Evolutionary conservation across 1,139 yeast species (phyloP), one percentile per base, ranked within the genome.

Genomic region (Nakaseomyces kungkrabaensis): DNA sequence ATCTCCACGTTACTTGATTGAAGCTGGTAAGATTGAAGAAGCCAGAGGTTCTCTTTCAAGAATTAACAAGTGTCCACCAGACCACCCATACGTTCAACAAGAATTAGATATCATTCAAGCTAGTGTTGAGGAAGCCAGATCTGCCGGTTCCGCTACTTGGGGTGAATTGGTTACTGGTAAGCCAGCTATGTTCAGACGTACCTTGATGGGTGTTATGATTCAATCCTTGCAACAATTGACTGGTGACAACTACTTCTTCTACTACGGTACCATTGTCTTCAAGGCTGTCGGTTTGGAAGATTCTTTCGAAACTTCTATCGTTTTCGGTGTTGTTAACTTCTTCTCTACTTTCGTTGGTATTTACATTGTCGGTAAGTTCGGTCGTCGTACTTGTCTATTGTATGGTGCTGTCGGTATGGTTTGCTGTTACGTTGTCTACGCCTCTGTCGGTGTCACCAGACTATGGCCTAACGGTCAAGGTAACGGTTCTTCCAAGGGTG

Each of bases 171-270:
- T 81, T 60, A 74, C 77, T 48, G 87, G 87, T 68, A 75, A 78
- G 66, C 88, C 67, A 52, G 60, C 60, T 45, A 61, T 65, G 46
- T 68, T 81, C 59, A 75, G 74, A 69, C 75, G 92, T 71, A 74
- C 82, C 25, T 36, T 79, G 29, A 71, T 79, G 62, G 92, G 92
- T 63, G 68, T 81, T 51, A 62, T 79, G 68, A 67, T 83, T 56
- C 84, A 81, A 73, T 73, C 82, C 34, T 69, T 83, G 60, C 90
- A 83, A 70, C 90, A 83, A 69, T 75, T 83, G 58, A 79, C 86
- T 54, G 92, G 90, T 75, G 76, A 79, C 66, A 83, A 83, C 72
- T 84, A 82, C 69, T 82, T 84, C 72, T 82, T 83, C 76, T 83
- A 82, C 73, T 83, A 82, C 59, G 87, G 88, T 66, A 82, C 89